Conservation (phyloP, 306 rosid genomes). For the Quercus mongolica region DNA sequence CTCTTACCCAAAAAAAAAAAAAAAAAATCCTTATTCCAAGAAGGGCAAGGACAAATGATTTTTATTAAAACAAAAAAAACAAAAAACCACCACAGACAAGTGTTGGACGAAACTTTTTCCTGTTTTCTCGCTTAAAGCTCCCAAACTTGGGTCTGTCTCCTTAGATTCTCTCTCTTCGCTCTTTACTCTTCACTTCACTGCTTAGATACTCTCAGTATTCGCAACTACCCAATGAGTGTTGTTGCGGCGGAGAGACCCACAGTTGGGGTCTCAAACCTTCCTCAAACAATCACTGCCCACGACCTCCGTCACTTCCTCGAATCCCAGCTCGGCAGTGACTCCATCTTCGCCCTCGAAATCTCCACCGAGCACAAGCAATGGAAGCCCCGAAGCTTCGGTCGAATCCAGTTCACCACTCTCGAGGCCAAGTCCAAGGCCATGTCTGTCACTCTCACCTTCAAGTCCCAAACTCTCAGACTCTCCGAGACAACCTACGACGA, state of each 20-base stretch:
- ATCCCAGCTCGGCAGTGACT: constrained; percentile 43
- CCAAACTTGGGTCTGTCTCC: neutral
- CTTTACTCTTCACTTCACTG: neutral
- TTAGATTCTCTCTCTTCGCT: neutral
- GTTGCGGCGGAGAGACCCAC: constrained; percentile 34
- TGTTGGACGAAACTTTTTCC: neutral
- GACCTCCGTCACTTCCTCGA: constrained; percentile 59
- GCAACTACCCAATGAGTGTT: constrained; percentile 20
- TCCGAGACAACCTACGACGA: constrained; percentile 40
- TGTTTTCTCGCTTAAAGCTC: neutral
- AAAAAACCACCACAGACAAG: too few species aligned
- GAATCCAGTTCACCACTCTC: constrained; percentile 69
- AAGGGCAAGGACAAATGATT: too few species aligned
- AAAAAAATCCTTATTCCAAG: too few species aligned
- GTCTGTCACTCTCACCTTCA: constrained; percentile 50
- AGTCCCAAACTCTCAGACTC: constrained; percentile 47
- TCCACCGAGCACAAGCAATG: constrained; percentile 60
- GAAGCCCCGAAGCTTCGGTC: constrained; percentile 77
- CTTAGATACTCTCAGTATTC: too few species aligned
- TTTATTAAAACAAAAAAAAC: too few species aligned
- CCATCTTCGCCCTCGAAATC: constrained; percentile 81
- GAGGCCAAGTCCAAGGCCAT: constrained; percentile 34
- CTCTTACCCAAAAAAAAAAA: too few species aligned
- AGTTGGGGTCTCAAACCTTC: constrained; percentile 52
- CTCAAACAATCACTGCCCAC: constrained; percentile 50